These are phyloP conservation scores for Phialophora chinensis DNA, from an alignment of 2,329 filamentous ascomycete species.

Conservation along the genomic window DNA sequence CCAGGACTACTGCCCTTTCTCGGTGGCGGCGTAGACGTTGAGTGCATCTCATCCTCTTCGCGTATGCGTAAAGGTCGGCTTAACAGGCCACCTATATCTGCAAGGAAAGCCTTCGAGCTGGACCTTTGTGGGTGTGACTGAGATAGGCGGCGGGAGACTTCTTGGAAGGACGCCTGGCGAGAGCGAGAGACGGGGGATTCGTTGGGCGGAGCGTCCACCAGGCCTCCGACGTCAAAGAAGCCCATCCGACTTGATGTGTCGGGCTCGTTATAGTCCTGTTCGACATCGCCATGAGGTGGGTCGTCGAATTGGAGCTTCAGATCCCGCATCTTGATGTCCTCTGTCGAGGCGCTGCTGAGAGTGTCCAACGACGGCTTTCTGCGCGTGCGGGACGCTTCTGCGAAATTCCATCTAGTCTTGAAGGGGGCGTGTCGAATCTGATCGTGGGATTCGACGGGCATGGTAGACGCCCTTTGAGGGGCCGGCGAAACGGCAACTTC, in stretches of 20 bases:
- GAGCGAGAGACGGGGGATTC: constrained; percentile 44
- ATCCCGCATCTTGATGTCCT: constrained; percentile 36
- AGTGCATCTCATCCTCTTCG: constrained; percentile 29
- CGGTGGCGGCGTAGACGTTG: constrained; percentile 17
- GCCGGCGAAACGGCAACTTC: constrained; percentile 22
- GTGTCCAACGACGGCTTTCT: constrained; percentile 28
- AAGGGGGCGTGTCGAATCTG: constrained; percentile 40
- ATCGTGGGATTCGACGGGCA: constrained; percentile 34
- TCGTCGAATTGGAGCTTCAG: constrained; percentile 25
- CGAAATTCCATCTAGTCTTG: constrained; percentile 36
- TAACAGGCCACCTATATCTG: constrained; percentile 40
- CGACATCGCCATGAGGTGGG: constrained; percentile 1
- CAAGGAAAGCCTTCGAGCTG: constrained; percentile 36
- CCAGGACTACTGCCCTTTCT: constrained; percentile 24
- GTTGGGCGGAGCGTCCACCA: constrained; percentile 59
- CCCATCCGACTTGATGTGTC: constrained; percentile 61
- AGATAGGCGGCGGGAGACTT: constrained; percentile 23
- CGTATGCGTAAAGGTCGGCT: constrained; percentile 30
- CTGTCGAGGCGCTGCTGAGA: constrained; percentile 34
- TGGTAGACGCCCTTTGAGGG: constrained; percentile 13
- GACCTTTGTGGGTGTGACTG: constrained; percentile 23
- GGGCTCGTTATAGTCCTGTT: constrained; percentile 24
- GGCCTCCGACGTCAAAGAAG: constrained; percentile 83
- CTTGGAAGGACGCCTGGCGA: constrained; percentile 34
- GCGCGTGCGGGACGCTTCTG: constrained; percentile 22